Base-by-base conservation (phyloP, 768 basidiomycete species). In the Asterophora parasitica region DNA sequence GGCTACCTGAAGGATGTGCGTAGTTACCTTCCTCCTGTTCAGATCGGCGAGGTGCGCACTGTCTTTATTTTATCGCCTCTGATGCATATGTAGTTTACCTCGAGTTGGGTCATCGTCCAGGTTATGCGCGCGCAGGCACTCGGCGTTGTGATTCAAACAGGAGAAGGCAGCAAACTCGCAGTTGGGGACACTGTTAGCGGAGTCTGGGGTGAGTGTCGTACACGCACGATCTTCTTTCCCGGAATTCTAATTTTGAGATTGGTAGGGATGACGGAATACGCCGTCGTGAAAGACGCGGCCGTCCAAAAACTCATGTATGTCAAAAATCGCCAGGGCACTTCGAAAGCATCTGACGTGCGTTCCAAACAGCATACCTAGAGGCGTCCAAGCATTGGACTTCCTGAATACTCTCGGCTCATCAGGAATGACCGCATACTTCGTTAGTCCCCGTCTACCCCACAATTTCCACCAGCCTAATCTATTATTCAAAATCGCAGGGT, bases 361-460 rank as follows among this genome's bases (percentile, higher is more conserved):
- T 17, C n/a, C 12, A 7, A 6, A 20, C 44, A 86, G 84, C 16
- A 62, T 78, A 8, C 80, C 79, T 8, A 66, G 74, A 34, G 89
- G 88, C 9, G 71, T 77, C 1, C 68, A 77, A 31, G 61, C 79
- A 2, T 65, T 93, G n/a, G 93, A 95, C 61, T 88, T 83, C 65
- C 66, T 96, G 42, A 88, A 88, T 20, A 78, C 81, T 1, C 73
- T 95, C n/a, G 92, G 94, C 15, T 59, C 63, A 37, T 74, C 58
- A 87, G 89, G 89, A 7, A 58, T 92, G 61, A 95, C 93, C 4
- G 93, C 93, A 4, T 96, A 93, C 65, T 90, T 93, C 53, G 92
- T 92, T 58, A 46, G 81, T 60, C 7, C 38, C 12, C 5, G 2
- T 31, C 26, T 23, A 11, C 26, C 19, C 27, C 30, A 15, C 16